phyloP scores from a whole-genome alignment of 1,139 yeast genomes.

The Blastobotrys elegans region DNA sequence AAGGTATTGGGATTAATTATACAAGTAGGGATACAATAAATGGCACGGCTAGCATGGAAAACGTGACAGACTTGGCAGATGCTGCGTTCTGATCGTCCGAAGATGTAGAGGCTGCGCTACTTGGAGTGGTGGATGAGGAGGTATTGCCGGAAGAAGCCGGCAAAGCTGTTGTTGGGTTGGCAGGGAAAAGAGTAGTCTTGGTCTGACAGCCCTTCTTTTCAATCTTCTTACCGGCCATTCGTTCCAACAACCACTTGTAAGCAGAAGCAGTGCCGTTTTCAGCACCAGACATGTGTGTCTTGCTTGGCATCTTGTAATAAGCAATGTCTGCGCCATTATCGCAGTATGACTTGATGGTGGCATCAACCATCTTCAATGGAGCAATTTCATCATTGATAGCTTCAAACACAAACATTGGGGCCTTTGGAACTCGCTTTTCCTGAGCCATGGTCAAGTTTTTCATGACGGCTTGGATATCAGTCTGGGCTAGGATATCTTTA shows the following conservation, averaged over 20 bases:
- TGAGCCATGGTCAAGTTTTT: conserved; percentile 21
- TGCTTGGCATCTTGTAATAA: conserved; percentile 23
- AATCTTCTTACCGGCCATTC: conserved; percentile 11
- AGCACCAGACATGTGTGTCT: conserved; percentile 16
- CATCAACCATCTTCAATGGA: conserved; percentile 26
- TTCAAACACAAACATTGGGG: conserved; percentile 26
- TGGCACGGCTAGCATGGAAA: not conserved
- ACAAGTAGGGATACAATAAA: not conserved
- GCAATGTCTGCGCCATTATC: conserved; percentile 25
- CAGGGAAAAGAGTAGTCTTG: not conserved
- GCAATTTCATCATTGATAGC: conserved; percentile 27
- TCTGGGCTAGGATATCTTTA: conserved; percentile 13
- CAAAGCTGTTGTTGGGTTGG: not conserved
- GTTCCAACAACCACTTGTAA: conserved; percentile 12
- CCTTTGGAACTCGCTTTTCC: conserved; percentile 19
- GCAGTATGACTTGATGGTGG: conserved; percentile 25
- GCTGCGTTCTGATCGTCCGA: not conserved
- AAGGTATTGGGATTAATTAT: too few relatives aligned
- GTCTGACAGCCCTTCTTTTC: conserved; percentile 13
- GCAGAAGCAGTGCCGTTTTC: conserved; percentile 5
- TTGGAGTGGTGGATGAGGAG: not conserved
- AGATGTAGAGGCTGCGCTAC: not conserved
- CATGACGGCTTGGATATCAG: conserved; percentile 11
- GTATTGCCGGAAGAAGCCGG: not conserved
- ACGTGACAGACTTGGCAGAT: not conserved